phyloP scores from a whole-genome alignment of 1,284 basidiomycete genomes.

The Leccinum solheimii region DNA sequence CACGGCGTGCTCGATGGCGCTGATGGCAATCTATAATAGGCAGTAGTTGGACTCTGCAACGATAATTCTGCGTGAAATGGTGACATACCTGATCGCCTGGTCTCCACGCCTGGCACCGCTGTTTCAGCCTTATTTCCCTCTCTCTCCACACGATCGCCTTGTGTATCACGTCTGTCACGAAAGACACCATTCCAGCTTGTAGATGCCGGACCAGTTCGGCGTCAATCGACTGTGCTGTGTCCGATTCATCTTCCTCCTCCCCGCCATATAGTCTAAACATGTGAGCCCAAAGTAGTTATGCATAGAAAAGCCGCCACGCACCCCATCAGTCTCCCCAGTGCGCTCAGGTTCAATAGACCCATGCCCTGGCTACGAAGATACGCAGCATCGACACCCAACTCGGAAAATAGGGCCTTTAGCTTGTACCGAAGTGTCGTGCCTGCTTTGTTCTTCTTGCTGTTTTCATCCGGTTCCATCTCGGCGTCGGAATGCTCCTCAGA shows the following conservation, averaged over 20 bases:
- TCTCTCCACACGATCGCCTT: conserved; percentile 54
- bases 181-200: conserved; percentile 46
- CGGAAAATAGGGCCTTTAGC: conserved; percentile 41
- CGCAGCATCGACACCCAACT: conserved; percentile 44
- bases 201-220: conserved; percentile 38
- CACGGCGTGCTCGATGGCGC: conserved; percentile 48
- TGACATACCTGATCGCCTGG: conserved; percentile 26
- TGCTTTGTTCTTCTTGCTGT: conserved; percentile 21
- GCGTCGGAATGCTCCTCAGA: conserved; percentile 13
- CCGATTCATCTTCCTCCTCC: conserved; percentile 5
- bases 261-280: conserved; percentile 18
- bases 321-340: conserved; percentile 42
- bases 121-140: conserved; percentile 55
- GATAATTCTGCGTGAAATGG: not conserved
- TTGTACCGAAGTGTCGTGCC: conserved; percentile 49
- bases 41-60: conserved; percentile 2
- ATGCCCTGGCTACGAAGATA: conserved; percentile 44
- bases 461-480: conserved; percentile 18
- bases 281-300: not conserved
- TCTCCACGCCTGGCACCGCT: conserved; percentile 57
- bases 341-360: conserved; percentile 51
- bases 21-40: conserved; percentile 38
- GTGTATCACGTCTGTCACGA: conserved; percentile 51
- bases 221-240: conserved; percentile 15
- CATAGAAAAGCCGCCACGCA: conserved; percentile 25